Evolutionary conservation across 139 green algal genomes (phyloP).

Genomic region (Picochlorum sp.): DNA sequence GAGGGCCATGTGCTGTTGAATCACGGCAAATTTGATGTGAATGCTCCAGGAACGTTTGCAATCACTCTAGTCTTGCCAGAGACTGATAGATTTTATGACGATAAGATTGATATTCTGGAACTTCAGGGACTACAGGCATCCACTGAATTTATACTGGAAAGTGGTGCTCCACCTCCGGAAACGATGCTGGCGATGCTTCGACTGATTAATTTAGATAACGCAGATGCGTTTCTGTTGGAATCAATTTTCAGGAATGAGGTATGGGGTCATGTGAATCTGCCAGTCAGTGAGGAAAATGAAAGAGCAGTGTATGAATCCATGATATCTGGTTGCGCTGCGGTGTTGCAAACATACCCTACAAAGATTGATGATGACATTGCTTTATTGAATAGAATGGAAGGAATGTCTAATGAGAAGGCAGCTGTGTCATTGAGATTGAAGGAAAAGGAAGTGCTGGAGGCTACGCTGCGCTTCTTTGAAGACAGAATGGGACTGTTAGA

Average conservation of each 20-base stretch:
- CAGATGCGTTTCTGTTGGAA: conserved; percentile 86
- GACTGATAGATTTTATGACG: conserved; percentile 61
- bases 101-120: conserved; percentile 89
- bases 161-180: conserved; percentile 21
- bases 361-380: conserved; percentile 57
- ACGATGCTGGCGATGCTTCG: conserved; percentile 75
- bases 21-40: conserved; percentile 56
- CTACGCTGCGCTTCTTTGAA: conserved; percentile 58
- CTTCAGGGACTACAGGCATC: conserved; percentile 40
- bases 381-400: conserved; percentile 17
- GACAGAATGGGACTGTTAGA: conserved; percentile 46
- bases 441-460: conserved; percentile 70
- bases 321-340: conserved; percentile 37
- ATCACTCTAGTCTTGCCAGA: conserved; percentile 64
- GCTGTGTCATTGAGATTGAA: conserved; percentile 58
- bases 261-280: conserved; percentile 63
- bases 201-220: conserved; percentile 60
- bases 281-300: conserved; percentile 79
- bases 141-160: conserved; percentile 40
- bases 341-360: conserved; percentile 46
- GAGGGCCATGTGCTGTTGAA: conserved; percentile 70
- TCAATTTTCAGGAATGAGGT: conserved; percentile 70
- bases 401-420: conserved; percentile 31
- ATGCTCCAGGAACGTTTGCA: conserved; percentile 37
- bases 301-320: conserved; percentile 68